Conservation (phyloP, 1,284 basidiomycete genomes). For the Sanghuangporus sanghuang region DNA sequence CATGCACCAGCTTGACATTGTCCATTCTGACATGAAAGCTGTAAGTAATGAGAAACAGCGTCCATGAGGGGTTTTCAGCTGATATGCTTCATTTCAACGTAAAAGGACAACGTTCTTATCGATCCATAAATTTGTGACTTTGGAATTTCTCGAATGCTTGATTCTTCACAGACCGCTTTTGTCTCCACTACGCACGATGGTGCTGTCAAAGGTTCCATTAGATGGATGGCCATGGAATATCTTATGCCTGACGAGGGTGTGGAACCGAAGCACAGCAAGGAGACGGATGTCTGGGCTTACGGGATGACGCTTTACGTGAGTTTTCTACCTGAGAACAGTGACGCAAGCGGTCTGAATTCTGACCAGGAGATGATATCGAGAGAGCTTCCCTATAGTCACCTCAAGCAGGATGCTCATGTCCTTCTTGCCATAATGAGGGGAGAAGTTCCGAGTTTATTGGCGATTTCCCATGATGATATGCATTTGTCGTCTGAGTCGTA, state of each 20-base stretch:
- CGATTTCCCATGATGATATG: too few species aligned
- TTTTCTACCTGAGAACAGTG: not conserved
- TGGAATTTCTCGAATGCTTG: conserved; percentile 1
- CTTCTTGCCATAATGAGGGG: not conserved
- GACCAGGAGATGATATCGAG: not conserved
- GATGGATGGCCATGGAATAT: conserved; percentile 4
- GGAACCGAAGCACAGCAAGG: not conserved
- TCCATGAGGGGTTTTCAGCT: too few species aligned
- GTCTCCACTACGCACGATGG: not conserved
- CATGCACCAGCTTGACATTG: not conserved
- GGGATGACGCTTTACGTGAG: conserved; percentile 9
- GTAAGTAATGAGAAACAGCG: too few species aligned
- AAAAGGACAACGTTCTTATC: conserved; percentile 5
- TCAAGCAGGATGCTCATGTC: not conserved
- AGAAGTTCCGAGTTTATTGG: not conserved
- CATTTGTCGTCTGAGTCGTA: too few species aligned
- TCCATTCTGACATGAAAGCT: not conserved
- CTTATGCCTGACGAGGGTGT: not conserved
- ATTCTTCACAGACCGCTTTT: not conserved
- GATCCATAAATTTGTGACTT: not conserved
- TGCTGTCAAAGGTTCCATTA: not conserved
- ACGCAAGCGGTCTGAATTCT: not conserved
- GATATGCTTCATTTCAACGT: too few species aligned
- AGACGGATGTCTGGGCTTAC: conserved; percentile 8
- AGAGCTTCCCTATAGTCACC: not conserved